These are phyloP conservation scores for Endoconidiophora polonica DNA, from an alignment of 2,329 filamentous ascomycete genomes.

Conservation along the genomic window DNA sequence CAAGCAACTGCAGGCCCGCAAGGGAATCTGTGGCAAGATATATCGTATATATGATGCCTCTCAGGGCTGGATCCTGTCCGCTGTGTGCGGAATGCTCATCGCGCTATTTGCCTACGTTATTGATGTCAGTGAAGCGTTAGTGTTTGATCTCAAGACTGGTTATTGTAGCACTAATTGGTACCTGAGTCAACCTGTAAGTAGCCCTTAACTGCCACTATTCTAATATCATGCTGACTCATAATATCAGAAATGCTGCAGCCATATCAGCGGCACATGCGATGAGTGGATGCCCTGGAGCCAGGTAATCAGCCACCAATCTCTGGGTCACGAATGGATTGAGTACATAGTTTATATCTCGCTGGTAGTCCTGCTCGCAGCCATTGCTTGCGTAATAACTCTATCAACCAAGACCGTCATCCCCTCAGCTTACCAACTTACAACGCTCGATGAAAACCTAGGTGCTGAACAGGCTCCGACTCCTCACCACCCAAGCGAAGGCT, in stretches of 20 bases:
- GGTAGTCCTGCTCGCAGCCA: conserved; percentile 51
- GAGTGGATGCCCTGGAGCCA: conserved; percentile 42
- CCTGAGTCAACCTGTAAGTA: conserved; percentile 46
- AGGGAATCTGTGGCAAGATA: conserved; percentile 69
- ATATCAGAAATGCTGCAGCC: conserved; percentile 29
- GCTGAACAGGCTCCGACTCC: conserved; percentile 35
- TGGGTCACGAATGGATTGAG: conserved; percentile 47
- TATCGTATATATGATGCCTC: conserved; percentile 65
- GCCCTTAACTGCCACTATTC: background rate
- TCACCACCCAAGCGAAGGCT: conserved; percentile 24
- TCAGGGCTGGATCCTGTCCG: conserved; percentile 89
- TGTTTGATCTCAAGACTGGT: conserved; percentile 85
- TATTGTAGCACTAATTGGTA: conserved; percentile 63
- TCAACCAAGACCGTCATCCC: conserved; percentile 90
- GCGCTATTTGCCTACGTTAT: conserved; percentile 78
- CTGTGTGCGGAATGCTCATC: conserved; percentile 71
- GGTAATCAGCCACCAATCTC: conserved; percentile 27
- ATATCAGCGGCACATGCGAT: conserved; percentile 35
- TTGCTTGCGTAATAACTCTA: conserved; percentile 66
- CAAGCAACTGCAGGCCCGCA: conserved; percentile 64
- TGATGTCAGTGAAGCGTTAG: conserved; percentile 65
- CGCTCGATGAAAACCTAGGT: conserved; percentile 81
- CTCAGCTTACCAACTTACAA: conserved; percentile 70
- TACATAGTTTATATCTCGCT: conserved; percentile 59
- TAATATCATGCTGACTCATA: conserved; percentile 10